phyloP scores from a whole-genome alignment of 768 basidiomycete genomes.

The Mycena crocata region DNA sequence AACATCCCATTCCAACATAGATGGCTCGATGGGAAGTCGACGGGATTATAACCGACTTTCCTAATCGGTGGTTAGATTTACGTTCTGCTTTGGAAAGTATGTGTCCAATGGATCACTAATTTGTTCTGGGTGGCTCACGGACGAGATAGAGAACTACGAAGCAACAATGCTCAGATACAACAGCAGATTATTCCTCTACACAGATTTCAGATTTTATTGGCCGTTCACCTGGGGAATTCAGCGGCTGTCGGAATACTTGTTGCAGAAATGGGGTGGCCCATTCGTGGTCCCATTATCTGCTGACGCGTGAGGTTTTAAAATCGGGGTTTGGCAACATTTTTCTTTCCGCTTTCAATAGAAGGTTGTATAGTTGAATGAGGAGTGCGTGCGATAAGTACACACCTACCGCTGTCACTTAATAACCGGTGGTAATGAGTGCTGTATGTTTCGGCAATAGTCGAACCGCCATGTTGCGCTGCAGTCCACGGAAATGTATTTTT shows the following conservation, averaged over 20 bases:
- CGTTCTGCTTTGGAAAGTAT: constrained; percentile 52
- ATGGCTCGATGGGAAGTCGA: constrained; percentile 65
- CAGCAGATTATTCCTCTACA: constrained; percentile 61
- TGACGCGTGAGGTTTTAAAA: too few relatives aligned
- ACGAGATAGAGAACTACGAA: constrained; percentile 54
- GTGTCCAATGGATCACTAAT: constrained; percentile 4
- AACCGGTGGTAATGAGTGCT: too few relatives aligned
- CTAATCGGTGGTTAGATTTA: constrained; percentile 55
- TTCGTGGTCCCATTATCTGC: not conserved
- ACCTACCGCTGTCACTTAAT: too few relatives aligned
- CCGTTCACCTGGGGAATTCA: constrained; percentile 40
- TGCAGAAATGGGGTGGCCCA: constrained; percentile 21
- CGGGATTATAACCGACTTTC: constrained; percentile 66
- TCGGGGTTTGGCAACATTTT: too few relatives aligned
- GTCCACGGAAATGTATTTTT: not conserved
- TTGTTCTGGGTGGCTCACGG: not conserved
- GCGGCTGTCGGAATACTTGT: constrained; percentile 32
- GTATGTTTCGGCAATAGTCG: too few relatives aligned
- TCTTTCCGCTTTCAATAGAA: too few relatives aligned
- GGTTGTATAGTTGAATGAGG: too few relatives aligned
- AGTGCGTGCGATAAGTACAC: too few relatives aligned
- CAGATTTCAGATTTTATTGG: constrained; percentile 52
- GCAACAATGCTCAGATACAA: constrained; percentile 49
- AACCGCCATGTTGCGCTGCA: too few relatives aligned
- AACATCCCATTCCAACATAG: constrained; percentile 38